Evolutionary conservation across 2,329 filamentous ascomycete species (phyloP), one percentile per base, ranked within the genome.

Genomic region (Chaetothyriales sp.): DNA sequence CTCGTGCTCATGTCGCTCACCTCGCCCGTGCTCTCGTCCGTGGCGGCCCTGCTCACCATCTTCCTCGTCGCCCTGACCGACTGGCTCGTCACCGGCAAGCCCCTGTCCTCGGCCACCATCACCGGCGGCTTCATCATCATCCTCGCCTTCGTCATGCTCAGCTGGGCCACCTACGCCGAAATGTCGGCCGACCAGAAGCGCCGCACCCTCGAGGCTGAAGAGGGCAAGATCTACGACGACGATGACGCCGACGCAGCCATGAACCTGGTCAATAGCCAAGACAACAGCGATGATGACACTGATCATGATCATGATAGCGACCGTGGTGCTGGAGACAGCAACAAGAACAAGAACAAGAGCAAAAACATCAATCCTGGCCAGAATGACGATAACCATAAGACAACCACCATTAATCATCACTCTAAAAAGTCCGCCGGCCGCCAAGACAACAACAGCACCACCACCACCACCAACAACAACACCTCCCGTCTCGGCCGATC

Each of bases 61-160:
- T 96, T 98, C 73, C 79, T 96, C 54, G 92, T 98, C 5, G 92
- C 90, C 0, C 72, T 96, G 26, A 86, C 86, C 50, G 92, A 98
- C 67, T 93, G 92, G 80, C 64, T 89, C 51, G 73, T 89, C 44
- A 93, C 86, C 0, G 86, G 90, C 47, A 75, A 83, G 59, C 79
- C 84, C 0, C 72, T 95, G 18, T 84, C 81, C 48, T 70, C 74
- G 3, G 84, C 88, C 0, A 85, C 90, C 2, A 74, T 96, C 10
- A 62, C 79, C 0, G 92, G 92, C n/a, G 90, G 92, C 0, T 63
- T 84, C 25, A 73, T 96, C 60, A 98, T 98, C 61, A 84, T 95
- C 52, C 74, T 79, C 1, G 92, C 92, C 0, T 98, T 98, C 64
- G 66, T 81, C n/a, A 74, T 95, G 62, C 67, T 98, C 44, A 88